Evolutionary conservation across 2,329 filamentous ascomycete species (phyloP).

Genomic region (Curvularia lunata): DNA sequence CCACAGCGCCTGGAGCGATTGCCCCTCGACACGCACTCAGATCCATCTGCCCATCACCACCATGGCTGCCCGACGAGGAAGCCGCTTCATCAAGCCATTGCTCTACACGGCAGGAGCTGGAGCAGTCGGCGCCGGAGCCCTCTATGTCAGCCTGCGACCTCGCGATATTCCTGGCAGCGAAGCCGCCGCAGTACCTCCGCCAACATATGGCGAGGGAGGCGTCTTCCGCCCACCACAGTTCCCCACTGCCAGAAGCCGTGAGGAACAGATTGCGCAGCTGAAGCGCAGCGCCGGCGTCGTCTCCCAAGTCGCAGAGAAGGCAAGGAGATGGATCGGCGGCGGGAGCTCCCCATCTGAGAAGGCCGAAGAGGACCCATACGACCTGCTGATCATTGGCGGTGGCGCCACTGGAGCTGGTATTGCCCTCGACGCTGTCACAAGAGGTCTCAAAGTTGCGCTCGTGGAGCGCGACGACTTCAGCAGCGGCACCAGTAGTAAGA

Average conservation of each 20-base stretch:
- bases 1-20: slow-evolving; percentile 11
- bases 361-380: slow-evolving; percentile 65
- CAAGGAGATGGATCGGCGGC: slow-evolving; percentile 52
- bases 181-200: slow-evolving; percentile 71
- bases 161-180: slow-evolving; percentile 74
- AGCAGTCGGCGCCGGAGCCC: slow-evolving; percentile 60
- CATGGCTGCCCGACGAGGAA: slow-evolving; percentile 47
- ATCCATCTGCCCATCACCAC: slow-evolving; percentile 20
- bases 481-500: slow-evolving; percentile 82
- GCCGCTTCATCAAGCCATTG: slow-evolving; percentile 62
- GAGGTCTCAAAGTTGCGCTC: slow-evolving; percentile 78
- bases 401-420: slow-evolving; percentile 82
- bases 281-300: slow-evolving; percentile 58
- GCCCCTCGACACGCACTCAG: slow-evolving; percentile 1
- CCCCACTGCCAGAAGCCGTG: slow-evolving; percentile 66
- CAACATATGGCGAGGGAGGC: slow-evolving; percentile 71
- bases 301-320: slow-evolving; percentile 40
- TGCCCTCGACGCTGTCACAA: slow-evolving; percentile 79
- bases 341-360: slow-evolving; percentile 36
- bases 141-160: slow-evolving; percentile 71
- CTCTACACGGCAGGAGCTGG: slow-evolving; percentile 65
- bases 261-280: slow-evolving; percentile 69
- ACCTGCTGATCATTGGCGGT: slow-evolving; percentile 78
- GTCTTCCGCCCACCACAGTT: slow-evolving; percentile 71
- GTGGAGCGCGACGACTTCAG: slow-evolving; percentile 86